Evolutionary conservation across 2,329 filamentous ascomycete genomes (phyloP).

Genomic region (Aspergillus calidoustus): DNA sequence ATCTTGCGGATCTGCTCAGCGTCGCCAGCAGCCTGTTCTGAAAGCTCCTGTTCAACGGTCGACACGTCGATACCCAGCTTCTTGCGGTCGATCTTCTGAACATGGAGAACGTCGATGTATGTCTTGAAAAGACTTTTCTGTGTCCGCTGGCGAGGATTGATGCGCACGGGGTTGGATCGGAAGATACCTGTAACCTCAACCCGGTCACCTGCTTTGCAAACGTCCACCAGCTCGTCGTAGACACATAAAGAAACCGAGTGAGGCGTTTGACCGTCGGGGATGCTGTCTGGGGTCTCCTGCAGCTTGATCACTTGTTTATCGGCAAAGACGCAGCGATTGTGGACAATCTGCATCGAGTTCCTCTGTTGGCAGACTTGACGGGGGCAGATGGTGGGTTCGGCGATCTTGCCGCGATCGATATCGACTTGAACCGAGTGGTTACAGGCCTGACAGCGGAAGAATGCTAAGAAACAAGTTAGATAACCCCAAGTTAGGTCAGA

Average conservation of each 20-base stretch:
- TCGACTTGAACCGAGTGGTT: constrained; percentile 88
- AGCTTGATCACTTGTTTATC: constrained; percentile 99
- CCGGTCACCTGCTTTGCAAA: constrained; percentile 96
- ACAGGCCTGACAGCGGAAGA: constrained; percentile 94
- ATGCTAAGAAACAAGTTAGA: constrained; percentile 58
- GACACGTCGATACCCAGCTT: constrained; percentile 89
- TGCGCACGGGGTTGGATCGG: constrained; percentile 87
- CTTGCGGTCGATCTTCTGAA: constrained; percentile 95
- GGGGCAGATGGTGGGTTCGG: constrained; percentile 89
- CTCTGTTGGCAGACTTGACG: constrained; percentile 78
- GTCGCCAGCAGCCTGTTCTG: constrained; percentile 70
- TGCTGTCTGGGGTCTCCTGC: constrained; percentile 93
- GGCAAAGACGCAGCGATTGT: constrained; percentile 92
- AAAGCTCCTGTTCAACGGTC: constrained; percentile 82
- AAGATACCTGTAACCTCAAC: constrained; percentile 97
- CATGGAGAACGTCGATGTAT: constrained; percentile 91
- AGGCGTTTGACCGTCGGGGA: constrained; percentile 94
- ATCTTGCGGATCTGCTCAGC: constrained; percentile 85
- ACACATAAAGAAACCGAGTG: constrained; percentile 96
- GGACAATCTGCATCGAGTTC: constrained; percentile 98
- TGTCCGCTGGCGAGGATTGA: constrained; percentile 89
- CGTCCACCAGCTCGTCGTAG: constrained; percentile 95
- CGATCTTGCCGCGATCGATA: constrained; percentile 93
- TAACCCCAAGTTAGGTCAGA: neutral
- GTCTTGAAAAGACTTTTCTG: constrained; percentile 98